These are phyloP conservation scores for Amphirosellinia nigrospora DNA, from an alignment of 495 filamentous ascomycete genomes.

Conservation along the genomic window DNA sequence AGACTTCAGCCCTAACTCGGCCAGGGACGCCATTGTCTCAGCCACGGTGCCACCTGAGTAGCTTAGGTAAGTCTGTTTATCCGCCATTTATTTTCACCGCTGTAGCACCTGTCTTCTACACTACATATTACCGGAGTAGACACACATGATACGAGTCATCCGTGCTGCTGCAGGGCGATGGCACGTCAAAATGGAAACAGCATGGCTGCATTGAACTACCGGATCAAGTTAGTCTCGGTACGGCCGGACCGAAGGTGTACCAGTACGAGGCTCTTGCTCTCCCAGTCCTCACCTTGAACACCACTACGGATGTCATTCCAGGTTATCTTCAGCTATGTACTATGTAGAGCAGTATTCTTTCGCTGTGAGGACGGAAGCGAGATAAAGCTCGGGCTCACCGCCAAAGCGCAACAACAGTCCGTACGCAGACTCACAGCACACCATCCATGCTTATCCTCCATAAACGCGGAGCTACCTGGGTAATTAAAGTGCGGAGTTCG, in stretches of 20 bases:
- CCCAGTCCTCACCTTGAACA: not conserved
- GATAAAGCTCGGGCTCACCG: slow-evolving; percentile 1
- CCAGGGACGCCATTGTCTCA: not conserved
- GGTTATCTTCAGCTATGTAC: not conserved
- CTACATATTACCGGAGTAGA: no score
- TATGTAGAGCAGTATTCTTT: not conserved
- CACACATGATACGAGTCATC: not conserved
- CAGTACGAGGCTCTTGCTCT: slow-evolving; percentile 1
- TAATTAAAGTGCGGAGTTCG: slow-evolving; percentile 4
- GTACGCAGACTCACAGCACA: not conserved
- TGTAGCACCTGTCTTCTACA: not conserved
- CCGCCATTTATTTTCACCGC: not conserved
- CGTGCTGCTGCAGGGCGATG: slow-evolving; percentile 1
- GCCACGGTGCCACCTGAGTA: not conserved
- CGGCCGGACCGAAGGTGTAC: slow-evolving; percentile 15
- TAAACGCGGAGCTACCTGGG: slow-evolving; percentile 9
- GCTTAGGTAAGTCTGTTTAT: not conserved
- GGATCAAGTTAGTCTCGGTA: slow-evolving; percentile 27
- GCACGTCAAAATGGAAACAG: not conserved
- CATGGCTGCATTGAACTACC: not conserved
- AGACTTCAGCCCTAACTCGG: not conserved
- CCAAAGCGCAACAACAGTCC: not conserved
- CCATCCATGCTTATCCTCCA: not conserved
- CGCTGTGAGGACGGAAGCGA: not conserved
- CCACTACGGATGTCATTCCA: not conserved